Evolutionary conservation across 2,329 filamentous ascomycete species (phyloP).

Genomic region (Xylariaceae sp.): DNA sequence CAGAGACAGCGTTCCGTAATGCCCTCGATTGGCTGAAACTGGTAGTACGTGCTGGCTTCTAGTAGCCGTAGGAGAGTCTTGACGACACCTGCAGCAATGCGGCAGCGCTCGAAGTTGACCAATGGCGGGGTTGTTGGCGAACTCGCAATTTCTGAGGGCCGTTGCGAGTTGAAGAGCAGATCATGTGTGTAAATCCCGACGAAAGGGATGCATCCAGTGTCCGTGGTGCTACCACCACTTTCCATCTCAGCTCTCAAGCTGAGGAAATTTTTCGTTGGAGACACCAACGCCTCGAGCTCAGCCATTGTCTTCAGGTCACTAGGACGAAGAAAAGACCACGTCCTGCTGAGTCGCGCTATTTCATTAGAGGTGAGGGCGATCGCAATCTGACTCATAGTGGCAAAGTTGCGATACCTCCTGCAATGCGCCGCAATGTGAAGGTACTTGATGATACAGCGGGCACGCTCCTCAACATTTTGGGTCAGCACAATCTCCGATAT

Average conservation of each 20-base stretch:
- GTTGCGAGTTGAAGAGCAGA: conserved; percentile 74
- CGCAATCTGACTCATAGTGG: conserved; percentile 76
- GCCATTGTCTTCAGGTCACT: conserved; percentile 62
- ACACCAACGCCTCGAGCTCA: conserved; percentile 68
- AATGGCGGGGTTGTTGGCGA: conserved; percentile 63
- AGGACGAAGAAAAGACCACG: conserved; percentile 66
- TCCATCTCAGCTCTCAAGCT: conserved; percentile 79
- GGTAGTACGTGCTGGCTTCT: conserved; percentile 71
- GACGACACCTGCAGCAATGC: conserved; percentile 69
- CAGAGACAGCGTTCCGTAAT: conserved; percentile 79
- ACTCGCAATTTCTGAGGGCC: conserved; percentile 68
- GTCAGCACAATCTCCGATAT: conserved; percentile 77
- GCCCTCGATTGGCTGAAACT: conserved; percentile 70
- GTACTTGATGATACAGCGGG: conserved; percentile 72
- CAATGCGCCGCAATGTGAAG: conserved; percentile 78
- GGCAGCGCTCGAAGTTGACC: conserved; percentile 80
- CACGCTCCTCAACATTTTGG: conserved; percentile 65
- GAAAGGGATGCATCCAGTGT: conserved; percentile 76
- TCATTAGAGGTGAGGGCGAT: conserved; percentile 74
- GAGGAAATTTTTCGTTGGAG: conserved; percentile 74
- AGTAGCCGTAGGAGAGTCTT: conserved; percentile 76
- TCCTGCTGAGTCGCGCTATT: conserved; percentile 61
- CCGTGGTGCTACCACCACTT: conserved; percentile 46
- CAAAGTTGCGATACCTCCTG: conserved; percentile 74
- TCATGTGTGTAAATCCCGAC: conserved; percentile 82